These are phyloP conservation scores for Zygosaccharomyces pseudobailii DNA, from an alignment of 1,139 yeast species.

Conservation along the genomic window DNA sequence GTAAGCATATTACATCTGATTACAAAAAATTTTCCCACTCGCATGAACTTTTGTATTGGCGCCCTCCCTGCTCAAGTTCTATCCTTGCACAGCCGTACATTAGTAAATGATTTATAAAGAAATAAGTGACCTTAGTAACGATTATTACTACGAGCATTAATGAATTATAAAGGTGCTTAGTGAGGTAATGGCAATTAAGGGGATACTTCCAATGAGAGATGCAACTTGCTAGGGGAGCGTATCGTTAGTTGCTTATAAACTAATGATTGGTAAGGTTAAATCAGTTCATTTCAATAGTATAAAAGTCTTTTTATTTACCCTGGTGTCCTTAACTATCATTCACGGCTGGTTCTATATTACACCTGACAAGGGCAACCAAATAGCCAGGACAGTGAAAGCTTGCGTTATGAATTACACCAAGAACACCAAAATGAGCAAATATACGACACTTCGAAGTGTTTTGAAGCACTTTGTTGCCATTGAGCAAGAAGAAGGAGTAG, in stretches of 20 bases:
- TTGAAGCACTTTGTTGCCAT: conserved; percentile 57
- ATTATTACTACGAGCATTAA: too few relatives aligned
- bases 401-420: background rate
- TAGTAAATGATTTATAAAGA: conserved; percentile 1
- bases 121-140: too few relatives aligned
- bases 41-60: background rate
- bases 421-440: conserved; percentile 7
- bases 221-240: background rate
- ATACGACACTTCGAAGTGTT: conserved; percentile 43
- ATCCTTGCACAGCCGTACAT: background rate
- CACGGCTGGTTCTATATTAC: background rate
- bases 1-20: too few relatives aligned
- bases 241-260: conserved; percentile 5
- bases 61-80: too few relatives aligned
- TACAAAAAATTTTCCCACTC: too few relatives aligned
- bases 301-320: background rate
- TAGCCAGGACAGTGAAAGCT: background rate
- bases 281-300: background rate
- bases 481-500: conserved; percentile 83
- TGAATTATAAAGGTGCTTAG: too few relatives aligned
- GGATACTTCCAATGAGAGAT: too few relatives aligned
- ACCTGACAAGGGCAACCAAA: background rate
- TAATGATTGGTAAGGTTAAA: background rate
- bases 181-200: too few relatives aligned
- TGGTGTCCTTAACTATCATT: background rate